Percentiles rank a stretch among this genome's conserved stretches.
Evolutionary conservation across 225 moss, liverwort and hornwort species (phyloP).

Genomic region (Polytrichum formosum): DNA sequence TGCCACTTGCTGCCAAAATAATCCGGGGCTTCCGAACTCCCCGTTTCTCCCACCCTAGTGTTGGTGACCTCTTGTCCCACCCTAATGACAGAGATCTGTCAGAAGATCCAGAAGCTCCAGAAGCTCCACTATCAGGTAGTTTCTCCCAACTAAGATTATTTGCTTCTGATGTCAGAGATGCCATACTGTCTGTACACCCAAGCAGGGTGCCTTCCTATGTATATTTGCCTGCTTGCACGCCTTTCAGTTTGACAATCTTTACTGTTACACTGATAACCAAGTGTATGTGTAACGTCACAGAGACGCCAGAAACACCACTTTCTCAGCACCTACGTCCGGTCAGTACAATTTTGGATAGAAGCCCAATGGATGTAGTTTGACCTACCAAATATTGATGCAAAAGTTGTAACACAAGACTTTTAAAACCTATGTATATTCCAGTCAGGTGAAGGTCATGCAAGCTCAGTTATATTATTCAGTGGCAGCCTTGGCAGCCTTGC

Average conservation of each 20-base stretch:
- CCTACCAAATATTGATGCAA: no score
- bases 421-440: no score
- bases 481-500: constrained; percentile 43
- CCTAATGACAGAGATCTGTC: constrained; percentile 23
- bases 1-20: constrained; percentile 88
- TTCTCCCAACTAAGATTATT: constrained; percentile 34
- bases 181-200: constrained; percentile 19
- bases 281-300: no score
- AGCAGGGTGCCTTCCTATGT: no score
- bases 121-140: constrained; percentile 24
- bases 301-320: no score
- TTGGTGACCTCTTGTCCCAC: constrained; percentile 50
- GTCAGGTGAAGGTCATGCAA: no score
- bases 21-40: constrained; percentile 69
- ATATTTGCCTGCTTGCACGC: background rate
- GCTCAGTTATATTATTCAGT: constrained; percentile 3
- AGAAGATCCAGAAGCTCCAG: constrained; percentile 14
- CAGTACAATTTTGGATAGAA: background rate
- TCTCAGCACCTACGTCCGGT: no score
- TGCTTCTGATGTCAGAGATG: constrained; percentile 43
- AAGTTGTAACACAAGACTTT: background rate
- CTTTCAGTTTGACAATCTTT: background rate
- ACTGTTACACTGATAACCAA: no score
- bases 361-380: no score
- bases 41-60: constrained; percentile 58